phyloP scores from a whole-genome alignment of 163 green algal genomes.

The Chlorella variabilis region DNA sequence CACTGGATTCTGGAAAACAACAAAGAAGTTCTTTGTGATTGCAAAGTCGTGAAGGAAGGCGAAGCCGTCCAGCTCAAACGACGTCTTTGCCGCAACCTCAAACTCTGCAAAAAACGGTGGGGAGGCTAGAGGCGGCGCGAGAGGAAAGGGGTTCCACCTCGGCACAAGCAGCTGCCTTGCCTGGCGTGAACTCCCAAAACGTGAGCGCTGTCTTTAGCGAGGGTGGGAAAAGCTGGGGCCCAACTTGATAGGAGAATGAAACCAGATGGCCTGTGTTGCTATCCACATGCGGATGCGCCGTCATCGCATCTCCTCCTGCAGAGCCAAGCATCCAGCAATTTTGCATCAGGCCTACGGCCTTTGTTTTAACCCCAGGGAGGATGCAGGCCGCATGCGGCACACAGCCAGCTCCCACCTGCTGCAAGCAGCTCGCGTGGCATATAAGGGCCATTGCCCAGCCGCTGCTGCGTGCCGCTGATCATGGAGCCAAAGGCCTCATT shows the following conservation, averaged over 20 bases:
- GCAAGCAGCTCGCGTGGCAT: not conserved
- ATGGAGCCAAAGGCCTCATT: constrained; percentile 18
- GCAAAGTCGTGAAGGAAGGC: constrained; percentile 61
- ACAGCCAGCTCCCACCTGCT: constrained; percentile 5
- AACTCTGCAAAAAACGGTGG: not conserved
- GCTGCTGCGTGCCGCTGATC: not conserved
- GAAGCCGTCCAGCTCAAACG: constrained; percentile 44
- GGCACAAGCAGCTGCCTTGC: not conserved
- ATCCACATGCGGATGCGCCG: constrained; percentile 57
- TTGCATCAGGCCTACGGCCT: too few relatives aligned
- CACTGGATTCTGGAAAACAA: constrained; percentile 54
- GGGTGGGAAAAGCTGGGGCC: not conserved
- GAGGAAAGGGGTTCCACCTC: too few relatives aligned
- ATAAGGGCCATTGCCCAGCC: constrained; percentile 11
- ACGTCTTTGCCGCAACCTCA: not conserved
- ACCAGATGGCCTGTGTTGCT: constrained; percentile 19
- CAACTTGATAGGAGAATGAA: constrained; percentile 1
- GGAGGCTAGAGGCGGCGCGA: too few relatives aligned
- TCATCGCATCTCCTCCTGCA: constrained; percentile 51
- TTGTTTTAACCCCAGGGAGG: too few relatives aligned
- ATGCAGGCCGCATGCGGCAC: not conserved
- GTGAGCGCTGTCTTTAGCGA: constrained; percentile 3
- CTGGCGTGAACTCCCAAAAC: constrained; percentile 14
- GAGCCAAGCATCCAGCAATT: too few relatives aligned
- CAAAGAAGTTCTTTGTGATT: constrained; percentile 60